Percentiles rank a stretch among this genome's conserved stretches.
phyloP scores from a whole-genome alignment of 2,329 filamentous ascomycete genomes.

The Huntiella bhutanensis region DNA sequence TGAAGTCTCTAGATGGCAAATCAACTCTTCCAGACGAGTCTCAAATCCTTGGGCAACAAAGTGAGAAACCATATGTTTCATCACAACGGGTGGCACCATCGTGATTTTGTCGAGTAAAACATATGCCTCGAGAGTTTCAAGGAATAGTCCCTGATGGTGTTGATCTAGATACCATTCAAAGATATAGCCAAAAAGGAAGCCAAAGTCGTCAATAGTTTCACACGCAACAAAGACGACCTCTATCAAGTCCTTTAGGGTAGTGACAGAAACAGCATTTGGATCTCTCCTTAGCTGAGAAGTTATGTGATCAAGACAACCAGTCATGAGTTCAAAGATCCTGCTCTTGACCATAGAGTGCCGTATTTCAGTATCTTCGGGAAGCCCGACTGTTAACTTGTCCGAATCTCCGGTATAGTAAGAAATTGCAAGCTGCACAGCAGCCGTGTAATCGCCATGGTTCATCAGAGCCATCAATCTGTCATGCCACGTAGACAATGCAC shows the following conservation, averaged over 20 bases:
- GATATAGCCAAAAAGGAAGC: constrained; percentile 79
- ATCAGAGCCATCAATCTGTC: constrained; percentile 84
- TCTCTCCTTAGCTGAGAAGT: constrained; percentile 1
- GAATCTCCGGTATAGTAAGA: constrained; percentile 79
- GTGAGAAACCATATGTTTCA: constrained; percentile 71
- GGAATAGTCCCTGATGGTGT: constrained; percentile 42
- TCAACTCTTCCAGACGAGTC: constrained; percentile 71
- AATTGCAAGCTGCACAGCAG: constrained; percentile 74
- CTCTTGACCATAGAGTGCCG: constrained; percentile 71
- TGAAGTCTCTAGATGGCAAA: constrained; percentile 76
- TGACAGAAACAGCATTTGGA: background rate
- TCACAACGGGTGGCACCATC: constrained; percentile 57
- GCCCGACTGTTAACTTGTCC: constrained; percentile 84
- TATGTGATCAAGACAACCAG: constrained; percentile 67
- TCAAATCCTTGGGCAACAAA: constrained; percentile 62
- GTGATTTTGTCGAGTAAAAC: constrained; percentile 63
- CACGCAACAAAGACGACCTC: constrained; percentile 72
- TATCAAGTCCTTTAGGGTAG: constrained; percentile 38
- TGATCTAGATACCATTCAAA: constrained; percentile 69
- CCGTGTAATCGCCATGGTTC: constrained; percentile 92
- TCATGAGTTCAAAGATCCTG: constrained; percentile 83
- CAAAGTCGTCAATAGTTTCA: constrained; percentile 53
- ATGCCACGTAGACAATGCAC: constrained; percentile 89
- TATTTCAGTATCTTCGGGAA: constrained; percentile 62
- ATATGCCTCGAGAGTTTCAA: constrained; percentile 75